Evolutionary conservation across 2,329 filamentous ascomycete species (phyloP), one percentile per base, ranked within the genome.

Genomic region (Curvularia sp.): DNA sequence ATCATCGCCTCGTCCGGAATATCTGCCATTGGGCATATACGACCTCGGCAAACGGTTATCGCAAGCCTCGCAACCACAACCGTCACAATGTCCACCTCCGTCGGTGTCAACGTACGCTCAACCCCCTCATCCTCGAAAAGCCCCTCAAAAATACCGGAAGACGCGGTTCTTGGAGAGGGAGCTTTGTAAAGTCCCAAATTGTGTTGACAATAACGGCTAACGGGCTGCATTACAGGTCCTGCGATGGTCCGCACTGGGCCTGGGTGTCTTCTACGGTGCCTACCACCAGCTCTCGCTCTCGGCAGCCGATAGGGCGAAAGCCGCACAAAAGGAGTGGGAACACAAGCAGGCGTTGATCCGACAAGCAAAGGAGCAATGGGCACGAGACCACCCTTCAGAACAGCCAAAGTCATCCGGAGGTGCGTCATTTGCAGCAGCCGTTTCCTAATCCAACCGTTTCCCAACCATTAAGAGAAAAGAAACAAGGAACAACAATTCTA

Each of bases 241-340:
- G 80, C 93, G 95, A 82, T 99, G 94, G 86, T 94, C 93, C 77
- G 93, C 93, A 78, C 91, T 99, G 69, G 91, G 89, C 76, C 85
- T 92, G 75, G 95, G 95, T 78, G 83, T 98, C 78, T 89, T 97
- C 83, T 99, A 99, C 84, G 95, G 95, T 79, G 88, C 97, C 84
- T 91, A 89, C 81, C 94, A 97, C 84, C 95, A 99, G 84, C 85
- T 89, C 76, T 86, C 87, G 63, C 89, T 99, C 80, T 89, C 83
- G 69, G 80, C 90, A 57, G 80, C 86, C 73, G 88, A 93, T 75
- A 90, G 88, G 81, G 81, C 85, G 84, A 88, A 69, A 86, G 89
- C 72, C 85, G 87, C 72, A 64, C 83, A 96, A 80, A 87, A 88
- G 77, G 92, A 97, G 79, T 98, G 94, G 79, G 85, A 93, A 77